These are phyloP conservation scores for Rutidosis leptorrhynchoides DNA, from an alignment of 129 eudicot species.

Conservation along the genomic window DNA sequence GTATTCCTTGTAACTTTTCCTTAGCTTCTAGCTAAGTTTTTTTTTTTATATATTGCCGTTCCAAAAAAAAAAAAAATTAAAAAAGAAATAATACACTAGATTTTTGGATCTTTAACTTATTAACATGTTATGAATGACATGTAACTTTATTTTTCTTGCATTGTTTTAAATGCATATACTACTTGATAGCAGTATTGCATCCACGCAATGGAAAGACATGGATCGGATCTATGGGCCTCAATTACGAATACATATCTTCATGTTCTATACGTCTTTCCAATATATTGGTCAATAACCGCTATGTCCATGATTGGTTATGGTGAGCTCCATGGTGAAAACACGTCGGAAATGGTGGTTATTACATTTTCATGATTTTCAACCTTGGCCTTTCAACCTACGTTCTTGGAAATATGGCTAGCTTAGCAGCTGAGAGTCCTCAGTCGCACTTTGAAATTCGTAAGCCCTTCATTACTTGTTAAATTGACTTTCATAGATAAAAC, in stretches of 20 bases:
- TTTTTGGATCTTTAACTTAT: background rate
- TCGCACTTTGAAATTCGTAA: conserved; percentile 94
- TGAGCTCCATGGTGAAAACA: conserved; percentile 78
- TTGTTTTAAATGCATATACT: conserved; percentile 85
- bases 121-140: conserved; percentile 26
- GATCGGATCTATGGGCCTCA: conserved; percentile 64
- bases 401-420: conserved; percentile 90
- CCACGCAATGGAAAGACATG: conserved; percentile 84
- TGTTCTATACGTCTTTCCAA: conserved; percentile 63
- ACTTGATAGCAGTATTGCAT: conserved; percentile 70
- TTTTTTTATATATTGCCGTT: too few relatives aligned
- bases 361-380: conserved; percentile 79
- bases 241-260: conserved; percentile 60
- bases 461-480: too few relatives aligned
- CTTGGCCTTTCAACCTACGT: conserved; percentile 82
- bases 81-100: background rate
- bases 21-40: too few relatives aligned
- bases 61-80: too few relatives aligned
- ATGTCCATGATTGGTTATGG: conserved; percentile 96
- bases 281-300: conserved; percentile 91
- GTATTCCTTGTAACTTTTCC: too few relatives aligned
- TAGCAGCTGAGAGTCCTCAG: conserved; percentile 94
- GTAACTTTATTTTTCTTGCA: conserved; percentile 82
- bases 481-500: too few relatives aligned
- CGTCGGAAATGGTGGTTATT: conserved; percentile 78